Conservation (phyloP, 2,329 filamentous ascomycete genomes). For the Exophiala oligosperma region DNA sequence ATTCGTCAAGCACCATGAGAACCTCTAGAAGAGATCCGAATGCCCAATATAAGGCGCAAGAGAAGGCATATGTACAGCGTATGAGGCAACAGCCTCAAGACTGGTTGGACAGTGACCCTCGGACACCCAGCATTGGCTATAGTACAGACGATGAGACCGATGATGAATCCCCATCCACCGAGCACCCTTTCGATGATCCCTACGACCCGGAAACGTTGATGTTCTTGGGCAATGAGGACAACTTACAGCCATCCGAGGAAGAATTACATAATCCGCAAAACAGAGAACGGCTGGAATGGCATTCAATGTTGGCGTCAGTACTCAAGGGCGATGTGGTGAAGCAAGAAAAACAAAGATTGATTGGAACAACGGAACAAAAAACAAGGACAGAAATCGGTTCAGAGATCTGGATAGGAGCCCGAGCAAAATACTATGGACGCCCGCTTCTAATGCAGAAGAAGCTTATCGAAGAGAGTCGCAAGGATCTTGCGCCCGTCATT, state of each 20-base stretch:
- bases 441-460: slow-evolving; percentile 81
- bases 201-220: slow-evolving; percentile 92
- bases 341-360: slow-evolving; percentile 95
- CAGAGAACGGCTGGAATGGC: slow-evolving; percentile 91
- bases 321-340: slow-evolving; percentile 94
- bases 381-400: slow-evolving; percentile 65
- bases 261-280: slow-evolving; percentile 86
- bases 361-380: slow-evolving; percentile 75
- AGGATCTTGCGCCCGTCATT: slow-evolving; percentile 69
- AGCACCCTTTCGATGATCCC: slow-evolving; percentile 78
- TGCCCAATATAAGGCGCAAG: slow-evolving; percentile 77
- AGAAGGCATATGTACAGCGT: slow-evolving; percentile 91
- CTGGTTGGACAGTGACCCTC: slow-evolving; percentile 68
- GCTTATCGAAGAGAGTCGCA: slow-evolving; percentile 81
- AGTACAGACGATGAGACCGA: slow-evolving; percentile 60
- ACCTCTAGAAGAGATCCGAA: slow-evolving; percentile 62
- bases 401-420: slow-evolving; percentile 85
- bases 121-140: slow-evolving; percentile 67
- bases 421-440: slow-evolving; percentile 79
- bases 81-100: slow-evolving; percentile 78
- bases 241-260: slow-evolving; percentile 83
- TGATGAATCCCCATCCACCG: slow-evolving; percentile 84
- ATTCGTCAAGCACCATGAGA: slow-evolving; percentile 59
- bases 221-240: slow-evolving; percentile 81
- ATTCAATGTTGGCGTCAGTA: slow-evolving; percentile 95